These are phyloP conservation scores for Dujonia santamariae DNA, from an alignment of 1,139 yeast species.

Conservation along the genomic window DNA sequence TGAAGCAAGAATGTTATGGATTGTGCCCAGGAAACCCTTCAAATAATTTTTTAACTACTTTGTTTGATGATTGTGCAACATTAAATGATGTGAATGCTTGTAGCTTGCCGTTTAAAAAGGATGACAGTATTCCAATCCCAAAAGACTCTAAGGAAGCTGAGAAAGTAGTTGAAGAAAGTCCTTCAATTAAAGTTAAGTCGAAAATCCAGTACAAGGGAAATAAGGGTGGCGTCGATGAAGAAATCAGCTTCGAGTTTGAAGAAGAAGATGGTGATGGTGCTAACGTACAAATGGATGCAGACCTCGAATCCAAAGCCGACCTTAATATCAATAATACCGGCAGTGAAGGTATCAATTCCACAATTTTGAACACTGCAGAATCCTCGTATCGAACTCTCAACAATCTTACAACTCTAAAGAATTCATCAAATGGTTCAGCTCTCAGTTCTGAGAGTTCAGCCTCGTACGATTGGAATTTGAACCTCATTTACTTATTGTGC, in stretches of 20 bases:
- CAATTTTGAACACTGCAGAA: too few species aligned
- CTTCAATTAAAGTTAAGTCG: slow-evolving; percentile 1
- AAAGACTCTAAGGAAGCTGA: not conserved
- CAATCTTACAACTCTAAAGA: too few species aligned
- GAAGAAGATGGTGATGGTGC: slow-evolving; percentile 1
- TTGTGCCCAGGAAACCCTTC: slow-evolving; percentile 49
- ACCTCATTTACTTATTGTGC: too few species aligned
- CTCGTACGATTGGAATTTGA: too few species aligned
- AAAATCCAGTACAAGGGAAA: slow-evolving; percentile 3
- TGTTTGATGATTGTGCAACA: slow-evolving; percentile 43
- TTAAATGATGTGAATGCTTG: slow-evolving; percentile 51
- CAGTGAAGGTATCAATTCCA: too few species aligned
- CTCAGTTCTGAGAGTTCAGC: too few species aligned
- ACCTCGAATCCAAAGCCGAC: not conserved
- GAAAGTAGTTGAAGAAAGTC: not conserved
- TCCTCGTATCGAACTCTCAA: too few species aligned
- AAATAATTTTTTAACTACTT: slow-evolving; percentile 43
- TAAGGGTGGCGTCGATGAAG: not conserved
- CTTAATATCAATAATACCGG: too few species aligned
- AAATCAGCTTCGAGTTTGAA: not conserved
- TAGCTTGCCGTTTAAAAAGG: slow-evolving; percentile 45
- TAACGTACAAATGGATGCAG: too few species aligned
- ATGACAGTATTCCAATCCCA: slow-evolving; percentile 15
- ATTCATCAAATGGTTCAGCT: too few species aligned
- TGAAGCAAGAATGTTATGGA: slow-evolving; percentile 42